Evolutionary conservation across 2,329 filamentous ascomycete genomes (phyloP), one percentile per base, ranked within the genome.

Genomic region (Lojkania enalia): DNA sequence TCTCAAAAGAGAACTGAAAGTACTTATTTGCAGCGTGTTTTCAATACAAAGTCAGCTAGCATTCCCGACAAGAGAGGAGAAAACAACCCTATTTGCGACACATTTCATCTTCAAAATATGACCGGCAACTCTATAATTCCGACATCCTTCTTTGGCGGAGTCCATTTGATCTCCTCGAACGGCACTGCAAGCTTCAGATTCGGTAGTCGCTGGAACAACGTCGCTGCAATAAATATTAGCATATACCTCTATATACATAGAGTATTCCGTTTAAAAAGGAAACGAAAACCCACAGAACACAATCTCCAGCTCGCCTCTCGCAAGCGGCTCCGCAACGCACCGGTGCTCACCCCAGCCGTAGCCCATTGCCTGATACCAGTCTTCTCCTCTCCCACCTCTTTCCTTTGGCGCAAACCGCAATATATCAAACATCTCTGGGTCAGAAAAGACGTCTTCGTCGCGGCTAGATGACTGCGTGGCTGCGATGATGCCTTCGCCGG

Each of bases 401-500:
- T 53, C 50, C 23, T 57, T 53, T 13, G 32, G 37, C 29, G 43
- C 47, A 37, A 53, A 55, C 11, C 52, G 27, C 25, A 51, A 13
- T 57, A 78, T 72, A 54, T 77, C 61, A 51, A 78, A 78, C 2
- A 16, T 44, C 25, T 59, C 55, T 9, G 57, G 55, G 23, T 57
- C 49, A 5, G 49, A 48, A 33, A 60, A 49, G 6, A 53, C 39
- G 44, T 77, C 70, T 41, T 73, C 71, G 53, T 78, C 75, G 2
- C 77, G 61, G 54, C 78, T 77, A 20, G 70, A 76, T 13, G 72
- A 75, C 51, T 74, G 69, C 19, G 75, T 77, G 6, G 74, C 71
- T 3, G 72, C 71, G 48, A 78, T 77, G 49, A 77, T 73, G 29
- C 74, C 75, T 39, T 77, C 72, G 1, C 71, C 71, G 1, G 69